A percentile compares a stretch with the other conserved stretches of the same genome.
phyloP scores from a whole-genome alignment of 768 basidiomycete species.

The Boletus edulis region DNA sequence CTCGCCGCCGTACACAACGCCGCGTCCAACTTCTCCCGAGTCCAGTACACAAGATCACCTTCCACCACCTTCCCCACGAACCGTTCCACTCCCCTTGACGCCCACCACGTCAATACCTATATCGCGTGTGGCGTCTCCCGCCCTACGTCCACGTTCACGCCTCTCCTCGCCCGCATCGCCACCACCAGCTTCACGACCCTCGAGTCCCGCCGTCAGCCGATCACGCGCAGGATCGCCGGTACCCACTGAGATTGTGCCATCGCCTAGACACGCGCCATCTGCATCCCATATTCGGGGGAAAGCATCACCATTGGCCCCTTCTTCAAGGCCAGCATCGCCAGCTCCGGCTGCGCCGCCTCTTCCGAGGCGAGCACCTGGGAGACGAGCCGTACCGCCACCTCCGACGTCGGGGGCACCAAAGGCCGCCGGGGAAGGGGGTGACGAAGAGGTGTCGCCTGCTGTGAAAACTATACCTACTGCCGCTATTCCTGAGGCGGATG shows the following conservation, averaged over 20 bases:
- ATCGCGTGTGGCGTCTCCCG: constrained; percentile 15
- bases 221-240: constrained; percentile 27
- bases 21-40: constrained; percentile 10
- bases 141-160: constrained; percentile 35
- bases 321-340: constrained; percentile 38
- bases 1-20: background rate
- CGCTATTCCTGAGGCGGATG: background rate
- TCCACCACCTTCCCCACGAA: constrained; percentile 19
- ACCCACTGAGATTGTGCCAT: constrained; percentile 8
- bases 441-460: constrained; percentile 1
- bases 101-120: constrained; percentile 28
- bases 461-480: background rate
- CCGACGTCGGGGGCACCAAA: background rate
- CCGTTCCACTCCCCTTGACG: constrained; percentile 23
- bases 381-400: constrained; percentile 36
- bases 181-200: constrained; percentile 33
- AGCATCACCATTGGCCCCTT: constrained; percentile 29
- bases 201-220: constrained; percentile 21
- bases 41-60: constrained; percentile 5
- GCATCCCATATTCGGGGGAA: constrained; percentile 17
- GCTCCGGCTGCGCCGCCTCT: constrained; percentile 49
- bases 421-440: background rate
- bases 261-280: constrained; percentile 6
- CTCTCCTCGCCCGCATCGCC: constrained; percentile 22
- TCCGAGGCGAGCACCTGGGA: constrained; percentile 62